These are phyloP conservation scores for Calophaca sinica DNA, from an alignment of 306 rosid genomes.

Conservation along the genomic window DNA sequence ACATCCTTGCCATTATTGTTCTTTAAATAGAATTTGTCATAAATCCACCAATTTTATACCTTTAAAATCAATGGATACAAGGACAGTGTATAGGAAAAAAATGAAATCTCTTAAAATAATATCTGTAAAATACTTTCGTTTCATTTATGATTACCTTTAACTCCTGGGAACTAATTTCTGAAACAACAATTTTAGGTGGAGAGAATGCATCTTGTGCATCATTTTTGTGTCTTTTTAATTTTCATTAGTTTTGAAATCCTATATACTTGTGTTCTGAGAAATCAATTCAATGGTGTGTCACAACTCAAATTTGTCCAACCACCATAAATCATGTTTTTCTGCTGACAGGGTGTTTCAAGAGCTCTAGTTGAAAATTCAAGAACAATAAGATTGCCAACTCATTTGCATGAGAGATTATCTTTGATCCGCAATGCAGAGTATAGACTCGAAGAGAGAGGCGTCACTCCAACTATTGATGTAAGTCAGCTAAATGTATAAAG, in stretches of 20 bases:
- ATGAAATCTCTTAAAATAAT: slow-evolving; percentile 29
- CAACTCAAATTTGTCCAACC: slow-evolving; percentile 32
- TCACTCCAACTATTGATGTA: slow-evolving; percentile 92
- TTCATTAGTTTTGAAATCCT: slow-evolving; percentile 7
- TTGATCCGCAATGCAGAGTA: slow-evolving; percentile 84
- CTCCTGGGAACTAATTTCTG: no score
- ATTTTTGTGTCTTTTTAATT: not conserved
- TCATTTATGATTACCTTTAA: no score
- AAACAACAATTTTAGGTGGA: slow-evolving; percentile 13
- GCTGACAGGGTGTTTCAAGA: slow-evolving; percentile 88
- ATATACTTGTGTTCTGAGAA: slow-evolving; percentile 7
- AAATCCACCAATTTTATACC: slow-evolving; percentile 16
- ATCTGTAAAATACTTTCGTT: not conserved
- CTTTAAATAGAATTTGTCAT: slow-evolving; percentile 21
- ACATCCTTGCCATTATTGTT: slow-evolving; percentile 7
- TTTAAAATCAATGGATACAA: slow-evolving; percentile 21
- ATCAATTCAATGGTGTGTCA: slow-evolving; percentile 18
- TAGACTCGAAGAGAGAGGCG: slow-evolving; percentile 82
- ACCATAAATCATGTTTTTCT: slow-evolving; percentile 25
- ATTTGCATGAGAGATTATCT: slow-evolving; percentile 90
- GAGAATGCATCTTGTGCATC: slow-evolving; percentile 29
- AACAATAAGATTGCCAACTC: slow-evolving; percentile 84
- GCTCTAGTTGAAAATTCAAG: slow-evolving; percentile 88
- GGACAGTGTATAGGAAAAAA: slow-evolving; percentile 21
- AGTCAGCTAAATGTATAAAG: slow-evolving; percentile 49